A percentile compares a stretch with the other conserved stretches of the same genome.
Conservation (phyloP, 1,284 basidiomycete genomes). For the Marasmius fiardii region DNA sequence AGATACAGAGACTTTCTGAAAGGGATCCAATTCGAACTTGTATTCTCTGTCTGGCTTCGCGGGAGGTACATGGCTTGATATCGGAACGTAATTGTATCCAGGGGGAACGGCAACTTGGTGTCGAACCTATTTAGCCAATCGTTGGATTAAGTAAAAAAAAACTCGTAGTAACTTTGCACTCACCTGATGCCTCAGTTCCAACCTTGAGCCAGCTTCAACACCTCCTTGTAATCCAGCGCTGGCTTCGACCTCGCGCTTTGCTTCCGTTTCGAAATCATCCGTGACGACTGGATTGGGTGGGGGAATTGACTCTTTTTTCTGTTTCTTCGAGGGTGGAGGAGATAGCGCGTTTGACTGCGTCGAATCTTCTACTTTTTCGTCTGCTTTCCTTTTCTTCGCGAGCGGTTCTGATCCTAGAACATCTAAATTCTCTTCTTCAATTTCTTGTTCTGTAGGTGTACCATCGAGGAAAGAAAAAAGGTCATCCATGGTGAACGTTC, state of each 20-base stretch:
- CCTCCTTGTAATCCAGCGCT: slow-evolving; percentile 77
- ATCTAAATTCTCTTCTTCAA: slow-evolving; percentile 17
- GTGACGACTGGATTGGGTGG: slow-evolving; percentile 72
- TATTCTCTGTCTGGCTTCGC: slow-evolving; percentile 91
- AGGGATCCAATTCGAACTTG: slow-evolving; percentile 96
- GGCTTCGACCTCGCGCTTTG: slow-evolving; percentile 83
- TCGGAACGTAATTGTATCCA: slow-evolving; percentile 88
- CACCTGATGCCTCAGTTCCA: slow-evolving; percentile 81
- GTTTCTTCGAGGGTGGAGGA: slow-evolving; percentile 5
- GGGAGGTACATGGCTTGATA: slow-evolving; percentile 89
- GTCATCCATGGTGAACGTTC: slow-evolving; percentile 24
- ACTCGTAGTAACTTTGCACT: slow-evolving; percentile 18
- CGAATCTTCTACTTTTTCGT: not conserved
- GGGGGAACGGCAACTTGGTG: slow-evolving; percentile 97
- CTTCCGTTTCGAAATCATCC: slow-evolving; percentile 89
- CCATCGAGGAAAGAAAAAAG: slow-evolving; percentile 42
- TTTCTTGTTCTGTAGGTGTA: slow-evolving; percentile 21
- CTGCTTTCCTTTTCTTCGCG: slow-evolving; percentile 32
- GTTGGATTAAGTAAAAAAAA: slow-evolving; percentile 8
- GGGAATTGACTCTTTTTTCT: slow-evolving; percentile 14
- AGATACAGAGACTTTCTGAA: slow-evolving; percentile 92
- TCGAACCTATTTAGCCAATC: slow-evolving; percentile 54
- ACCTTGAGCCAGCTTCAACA: slow-evolving; percentile 61
- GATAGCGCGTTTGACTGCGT: slow-evolving; percentile 3
- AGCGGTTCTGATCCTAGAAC: not conserved